These are phyloP conservation scores for Geotrichum restrictum DNA, from an alignment of 1,139 yeast genomes.

Conservation along the genomic window DNA sequence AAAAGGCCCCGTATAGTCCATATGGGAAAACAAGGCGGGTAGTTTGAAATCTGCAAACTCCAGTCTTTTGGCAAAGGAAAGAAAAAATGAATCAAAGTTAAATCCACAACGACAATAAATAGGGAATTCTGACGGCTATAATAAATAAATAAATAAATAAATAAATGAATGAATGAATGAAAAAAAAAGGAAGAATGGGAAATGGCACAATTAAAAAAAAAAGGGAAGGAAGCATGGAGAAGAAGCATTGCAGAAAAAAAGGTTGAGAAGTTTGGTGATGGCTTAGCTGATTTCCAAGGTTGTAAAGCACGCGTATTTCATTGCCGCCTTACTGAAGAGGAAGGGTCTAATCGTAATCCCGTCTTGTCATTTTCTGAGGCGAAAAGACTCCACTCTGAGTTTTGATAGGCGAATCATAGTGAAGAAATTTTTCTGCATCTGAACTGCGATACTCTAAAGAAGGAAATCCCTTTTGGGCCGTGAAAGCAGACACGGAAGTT, in stretches of 20 bases:
- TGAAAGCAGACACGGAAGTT: not conserved
- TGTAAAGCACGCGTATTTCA: too few relatives aligned
- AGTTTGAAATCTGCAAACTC: too few relatives aligned
- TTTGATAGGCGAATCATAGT: conserved; percentile 35
- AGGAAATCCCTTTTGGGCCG: conserved; percentile 1
- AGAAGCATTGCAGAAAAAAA: not conserved
- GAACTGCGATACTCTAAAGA: conserved; percentile 13
- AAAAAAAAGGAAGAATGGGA: not conserved
- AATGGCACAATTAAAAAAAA: too few relatives aligned
- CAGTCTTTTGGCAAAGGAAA: too few relatives aligned
- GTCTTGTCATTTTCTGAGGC: conserved; percentile 25
- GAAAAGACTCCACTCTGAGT: conserved; percentile 30
- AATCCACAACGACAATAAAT: too few relatives aligned
- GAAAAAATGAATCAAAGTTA: too few relatives aligned
- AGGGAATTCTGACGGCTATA: not conserved
- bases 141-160: not conserved
- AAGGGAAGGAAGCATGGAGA: not conserved
- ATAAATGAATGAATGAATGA: too few relatives aligned
- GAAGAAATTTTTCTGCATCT: conserved; percentile 20
- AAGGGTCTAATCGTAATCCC: not conserved
- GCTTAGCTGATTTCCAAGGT: too few relatives aligned
- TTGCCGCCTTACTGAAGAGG: too few relatives aligned
- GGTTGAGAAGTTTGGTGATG: too few relatives aligned
- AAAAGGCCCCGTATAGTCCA: too few relatives aligned
- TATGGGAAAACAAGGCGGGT: too few relatives aligned